Conservation (phyloP, 2,329 filamentous ascomycete species). For the Furcasterigmium furcatum region DNA sequence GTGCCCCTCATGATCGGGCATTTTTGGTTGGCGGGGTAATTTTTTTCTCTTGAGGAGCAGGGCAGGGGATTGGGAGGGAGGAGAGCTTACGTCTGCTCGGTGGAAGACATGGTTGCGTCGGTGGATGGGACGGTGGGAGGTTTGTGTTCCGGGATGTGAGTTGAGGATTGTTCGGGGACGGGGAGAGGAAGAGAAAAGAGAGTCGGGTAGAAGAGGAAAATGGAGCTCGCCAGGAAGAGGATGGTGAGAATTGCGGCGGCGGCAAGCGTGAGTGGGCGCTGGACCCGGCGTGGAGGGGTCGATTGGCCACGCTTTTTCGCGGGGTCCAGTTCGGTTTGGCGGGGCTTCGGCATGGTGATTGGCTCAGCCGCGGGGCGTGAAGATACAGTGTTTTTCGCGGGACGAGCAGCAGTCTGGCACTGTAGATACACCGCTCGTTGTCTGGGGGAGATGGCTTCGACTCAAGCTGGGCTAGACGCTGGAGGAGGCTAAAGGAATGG, state of each 20-base stretch:
- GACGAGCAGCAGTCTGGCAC: too few relatives aligned
- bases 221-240: slow-evolving; percentile 29
- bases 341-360: slow-evolving; percentile 26
- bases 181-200: slow-evolving; percentile 20
- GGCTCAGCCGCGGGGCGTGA: slow-evolving; percentile 5
- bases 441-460: too few relatives aligned
- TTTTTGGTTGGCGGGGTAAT: slow-evolving; percentile 24
- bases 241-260: slow-evolving; percentile 37
- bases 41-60: slow-evolving; percentile 5
- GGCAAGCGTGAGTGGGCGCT: slow-evolving; percentile 23
- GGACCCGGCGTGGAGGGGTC: slow-evolving; percentile 5
- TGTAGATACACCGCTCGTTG: too few relatives aligned
- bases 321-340: slow-evolving; percentile 19
- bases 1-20: slow-evolving; percentile 6
- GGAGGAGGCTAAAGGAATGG: too few relatives aligned
- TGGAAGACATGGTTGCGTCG: slow-evolving; percentile 58
- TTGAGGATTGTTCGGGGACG: background rate
- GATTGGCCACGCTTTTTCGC: slow-evolving; percentile 3
- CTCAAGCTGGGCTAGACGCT: too few relatives aligned
- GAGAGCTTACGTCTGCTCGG: slow-evolving; percentile 79
- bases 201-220: slow-evolving; percentile 22
- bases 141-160: background rate
- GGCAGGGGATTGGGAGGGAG: too few relatives aligned
- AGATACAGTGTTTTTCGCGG: slow-evolving; percentile 1
- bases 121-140: slow-evolving; percentile 13